Base-by-base conservation (phyloP, 768 basidiomycete species). In the Suillus ampliporus region DNA sequence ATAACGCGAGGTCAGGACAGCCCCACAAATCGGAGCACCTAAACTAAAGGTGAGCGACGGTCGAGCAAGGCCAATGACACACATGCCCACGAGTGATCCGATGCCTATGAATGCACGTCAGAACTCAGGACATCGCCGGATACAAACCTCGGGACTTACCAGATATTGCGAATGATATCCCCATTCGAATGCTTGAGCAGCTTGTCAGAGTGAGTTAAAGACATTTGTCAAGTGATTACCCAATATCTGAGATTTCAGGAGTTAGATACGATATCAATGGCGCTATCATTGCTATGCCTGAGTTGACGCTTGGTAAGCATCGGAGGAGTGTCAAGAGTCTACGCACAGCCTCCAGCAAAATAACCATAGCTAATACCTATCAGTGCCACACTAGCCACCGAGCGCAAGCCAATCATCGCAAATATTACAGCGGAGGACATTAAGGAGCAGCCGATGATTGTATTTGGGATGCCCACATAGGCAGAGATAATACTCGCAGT, bases 21-120 rank as follows among this genome's bases (percentile, higher is more conserved):
- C 83, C 3, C 88, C 87, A 37, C 80, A 81, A 37, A 88, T 83
- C 1, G 87, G 87, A 1, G 84, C 79, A 4, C 86, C 86, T 82
- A 60, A 9, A 34, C 46, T 56, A 19, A 60, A 69, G 68, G 73
- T 34, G 73, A 58, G 15, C 75, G 62, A 2, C 69, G 64, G 10
- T 19, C 50, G 37, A 41, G 56, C 13, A 35, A 50, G 28, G 40
- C n/a, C 15, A 35, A 13, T 9, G 34, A 43, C 40, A 21, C n/a
- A 59, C 63, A 57, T 65, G 65, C 64, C 65, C 61, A 73, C 65
- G 51, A 70, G 65, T 58, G 67, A 68, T 61, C 66, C 76, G 21
- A 67, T 56, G 10, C 71, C 75, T 78, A 19, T 14, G 26, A 31
- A 31, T 15, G 17, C 23, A 7, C 5, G 15, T 28, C 4, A 15